phyloP scores from a whole-genome alignment of 805 yeast species.

The Saccharomycopsis javanensis region DNA sequence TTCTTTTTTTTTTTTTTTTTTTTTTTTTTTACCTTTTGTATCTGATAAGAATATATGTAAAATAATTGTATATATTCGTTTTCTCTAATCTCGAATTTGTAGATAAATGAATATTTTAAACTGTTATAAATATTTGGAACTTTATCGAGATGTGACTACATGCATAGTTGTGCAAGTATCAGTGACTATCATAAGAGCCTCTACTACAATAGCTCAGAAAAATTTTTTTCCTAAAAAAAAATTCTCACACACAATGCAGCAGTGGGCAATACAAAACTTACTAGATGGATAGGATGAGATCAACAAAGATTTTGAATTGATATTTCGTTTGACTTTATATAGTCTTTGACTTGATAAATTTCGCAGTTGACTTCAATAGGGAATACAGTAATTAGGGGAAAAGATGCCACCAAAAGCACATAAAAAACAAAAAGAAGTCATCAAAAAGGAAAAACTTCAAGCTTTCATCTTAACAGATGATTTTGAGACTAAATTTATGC shows the following conservation, averaged over 20 bases:
- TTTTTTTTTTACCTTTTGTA: too few species aligned
- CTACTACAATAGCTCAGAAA: background rate
- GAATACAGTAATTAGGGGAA: background rate
- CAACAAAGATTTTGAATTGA: too few species aligned
- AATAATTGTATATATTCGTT: background rate
- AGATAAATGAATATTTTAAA: background rate
- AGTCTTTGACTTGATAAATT: background rate
- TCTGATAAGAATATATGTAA: too few species aligned
- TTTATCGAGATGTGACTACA: background rate
- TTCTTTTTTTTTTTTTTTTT: too few species aligned
- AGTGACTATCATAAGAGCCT: background rate
- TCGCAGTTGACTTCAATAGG: too few species aligned
- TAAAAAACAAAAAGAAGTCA: slow-evolving; percentile 28
- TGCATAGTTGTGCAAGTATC: background rate
- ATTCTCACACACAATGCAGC: too few species aligned
- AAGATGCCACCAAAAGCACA: slow-evolving; percentile 5
- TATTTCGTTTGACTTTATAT: too few species aligned
- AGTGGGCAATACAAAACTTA: too few species aligned
- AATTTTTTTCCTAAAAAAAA: background rate
- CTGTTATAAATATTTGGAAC: background rate
- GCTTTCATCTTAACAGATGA: slow-evolving; percentile 94
- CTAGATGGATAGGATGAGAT: too few species aligned
- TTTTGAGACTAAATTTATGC: slow-evolving; percentile 86
- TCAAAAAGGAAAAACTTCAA: slow-evolving; percentile 69
- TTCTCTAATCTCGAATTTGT: background rate